These are phyloP conservation scores for Exophiala spinifera DNA, from an alignment of 2,329 filamentous ascomycete genomes.

Conservation along the genomic window DNA sequence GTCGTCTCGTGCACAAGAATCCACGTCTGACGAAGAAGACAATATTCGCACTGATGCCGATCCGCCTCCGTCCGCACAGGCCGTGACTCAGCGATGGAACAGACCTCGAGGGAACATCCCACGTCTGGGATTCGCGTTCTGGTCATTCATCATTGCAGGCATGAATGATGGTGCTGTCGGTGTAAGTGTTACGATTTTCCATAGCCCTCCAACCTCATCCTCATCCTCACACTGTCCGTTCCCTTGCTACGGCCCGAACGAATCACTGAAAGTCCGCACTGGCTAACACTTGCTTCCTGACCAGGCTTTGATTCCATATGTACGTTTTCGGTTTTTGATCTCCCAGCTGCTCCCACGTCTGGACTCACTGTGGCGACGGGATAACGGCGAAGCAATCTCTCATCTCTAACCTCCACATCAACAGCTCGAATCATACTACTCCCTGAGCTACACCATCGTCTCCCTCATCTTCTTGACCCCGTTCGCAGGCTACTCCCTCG, in stretches of 20 bases:
- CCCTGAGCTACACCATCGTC: constrained; percentile 44
- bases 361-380: not conserved
- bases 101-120: constrained; percentile 54
- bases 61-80: constrained; percentile 8
- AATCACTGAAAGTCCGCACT: too few species aligned
- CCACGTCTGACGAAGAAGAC: constrained; percentile 2
- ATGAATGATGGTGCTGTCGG: constrained; percentile 57
- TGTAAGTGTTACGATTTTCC: constrained; percentile 23
- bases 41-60: constrained; percentile 1
- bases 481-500: constrained; percentile 46
- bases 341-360: not conserved
- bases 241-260: too few species aligned
- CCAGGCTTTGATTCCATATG: constrained; percentile 26
- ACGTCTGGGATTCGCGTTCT: constrained; percentile 48
- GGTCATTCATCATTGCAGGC: constrained; percentile 55
- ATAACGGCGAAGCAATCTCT: constrained; percentile 32
- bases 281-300: constrained; percentile 1
- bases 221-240: too few species aligned
- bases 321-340: not conserved
- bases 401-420: constrained; percentile 27
- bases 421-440: constrained; percentile 43
- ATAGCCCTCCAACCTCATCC: not conserved
- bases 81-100: constrained; percentile 54
- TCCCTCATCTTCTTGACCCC: constrained; percentile 51
- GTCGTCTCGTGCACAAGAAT: not conserved